A percentile compares a stretch with the other conserved stretches of the same genome.
Conservation (phyloP, 148 eudicot genomes). For the Chenopodium suecicum region DNA sequence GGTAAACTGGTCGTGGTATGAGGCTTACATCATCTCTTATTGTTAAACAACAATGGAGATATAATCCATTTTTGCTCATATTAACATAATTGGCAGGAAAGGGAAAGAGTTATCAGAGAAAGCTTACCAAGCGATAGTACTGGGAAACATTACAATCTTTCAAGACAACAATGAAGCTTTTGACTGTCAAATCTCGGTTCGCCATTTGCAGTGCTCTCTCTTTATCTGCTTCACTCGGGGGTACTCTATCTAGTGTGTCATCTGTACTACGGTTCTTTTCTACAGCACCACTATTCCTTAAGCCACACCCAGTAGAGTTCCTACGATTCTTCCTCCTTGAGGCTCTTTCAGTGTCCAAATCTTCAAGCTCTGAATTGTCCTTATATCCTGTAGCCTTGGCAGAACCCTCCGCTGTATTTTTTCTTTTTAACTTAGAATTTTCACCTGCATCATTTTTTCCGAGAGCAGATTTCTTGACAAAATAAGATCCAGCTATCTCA, state of each 20-base stretch:
- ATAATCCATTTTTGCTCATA: background rate
- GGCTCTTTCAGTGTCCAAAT: background rate
- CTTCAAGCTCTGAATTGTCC: conserved; percentile 14
- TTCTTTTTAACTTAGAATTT: conserved; percentile 12
- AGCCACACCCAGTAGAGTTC: background rate
- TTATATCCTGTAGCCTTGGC: background rate
- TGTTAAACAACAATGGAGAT: too few species aligned
- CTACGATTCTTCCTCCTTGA: conserved; percentile 18
- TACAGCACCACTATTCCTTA: background rate
- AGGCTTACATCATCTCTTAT: too few species aligned
- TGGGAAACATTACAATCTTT: conserved; percentile 8
- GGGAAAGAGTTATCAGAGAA: background rate
- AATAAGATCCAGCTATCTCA: conserved; percentile 29
- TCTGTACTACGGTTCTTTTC: background rate
- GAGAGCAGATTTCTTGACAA: conserved; percentile 25
- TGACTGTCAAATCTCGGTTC: background rate
- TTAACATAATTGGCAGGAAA: too few species aligned
- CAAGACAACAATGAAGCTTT: conserved; percentile 18
- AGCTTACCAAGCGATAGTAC: conserved; percentile 19
- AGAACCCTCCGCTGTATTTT: conserved; percentile 1
- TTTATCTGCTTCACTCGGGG: conserved; percentile 10
- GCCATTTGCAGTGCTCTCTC: conserved; percentile 12
- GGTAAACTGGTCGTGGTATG: background rate
- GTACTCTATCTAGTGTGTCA: background rate
- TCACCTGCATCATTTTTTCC: background rate